Conservation (phyloP, 2,329 filamentous ascomycete species). For the Pseudogymnoascus sp. region DNA sequence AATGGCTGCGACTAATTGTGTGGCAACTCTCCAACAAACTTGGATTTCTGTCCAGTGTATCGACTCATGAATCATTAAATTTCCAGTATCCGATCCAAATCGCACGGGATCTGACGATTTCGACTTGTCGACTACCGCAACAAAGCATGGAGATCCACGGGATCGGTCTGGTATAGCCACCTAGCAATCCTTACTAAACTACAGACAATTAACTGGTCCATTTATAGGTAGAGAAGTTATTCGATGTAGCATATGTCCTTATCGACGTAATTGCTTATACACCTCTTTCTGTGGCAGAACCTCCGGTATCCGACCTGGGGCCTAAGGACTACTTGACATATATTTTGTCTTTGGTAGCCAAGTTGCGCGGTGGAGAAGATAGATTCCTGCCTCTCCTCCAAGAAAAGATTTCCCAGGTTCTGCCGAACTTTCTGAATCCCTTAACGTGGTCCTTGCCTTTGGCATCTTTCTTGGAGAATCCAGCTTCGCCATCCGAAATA, state of each 20-base stretch:
- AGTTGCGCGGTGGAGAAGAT: conserved; percentile 1
- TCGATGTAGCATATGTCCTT: neutral
- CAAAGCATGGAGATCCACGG: conserved; percentile 38
- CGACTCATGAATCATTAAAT: conserved; percentile 49
- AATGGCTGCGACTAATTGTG: conserved; percentile 62
- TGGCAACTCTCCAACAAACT: conserved; percentile 64
- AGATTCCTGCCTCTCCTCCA: neutral
- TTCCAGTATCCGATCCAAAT: conserved; percentile 54
- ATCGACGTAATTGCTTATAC: conserved; percentile 4
- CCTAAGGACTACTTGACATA: neutral
- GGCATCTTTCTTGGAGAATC: neutral
- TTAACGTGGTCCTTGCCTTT: neutral
- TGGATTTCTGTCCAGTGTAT: conserved; percentile 50
- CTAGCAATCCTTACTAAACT: neutral
- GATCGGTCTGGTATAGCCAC: conserved; percentile 28
- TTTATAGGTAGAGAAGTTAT: neutral
- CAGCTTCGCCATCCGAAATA: neutral
- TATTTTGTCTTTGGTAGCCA: neutral
- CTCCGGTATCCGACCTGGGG: neutral
- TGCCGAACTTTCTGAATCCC: neutral
- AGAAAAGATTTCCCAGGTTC: neutral
- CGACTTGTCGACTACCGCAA: conserved; percentile 30
- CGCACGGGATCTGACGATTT: conserved; percentile 45
- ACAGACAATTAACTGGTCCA: neutral
- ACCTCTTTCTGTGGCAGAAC: neutral